Conservation (phyloP, 2,329 filamentous ascomycete species). For the Arthrobotrys entomopaga region DNA sequence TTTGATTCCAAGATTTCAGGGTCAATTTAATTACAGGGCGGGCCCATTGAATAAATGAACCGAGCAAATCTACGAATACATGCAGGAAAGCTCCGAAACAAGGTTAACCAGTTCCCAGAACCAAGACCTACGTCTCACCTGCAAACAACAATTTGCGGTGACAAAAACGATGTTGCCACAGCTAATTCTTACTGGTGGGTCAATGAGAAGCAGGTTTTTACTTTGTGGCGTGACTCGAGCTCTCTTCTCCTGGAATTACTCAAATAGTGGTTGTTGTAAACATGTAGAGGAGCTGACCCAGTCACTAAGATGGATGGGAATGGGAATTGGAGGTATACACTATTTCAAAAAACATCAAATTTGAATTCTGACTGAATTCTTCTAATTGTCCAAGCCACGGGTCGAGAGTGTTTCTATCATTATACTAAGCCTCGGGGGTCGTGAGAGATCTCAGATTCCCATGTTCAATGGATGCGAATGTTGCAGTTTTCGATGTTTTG, state of each 20-base stretch:
- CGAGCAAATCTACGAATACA: neutral
- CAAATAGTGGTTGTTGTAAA: too few relatives aligned
- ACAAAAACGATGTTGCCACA: conserved; percentile 24
- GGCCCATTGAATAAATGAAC: conserved; percentile 10
- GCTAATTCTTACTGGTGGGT: conserved; percentile 7
- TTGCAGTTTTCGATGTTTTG: conserved; percentile 15
- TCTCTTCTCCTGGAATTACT: neutral
- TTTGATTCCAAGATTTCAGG: conserved; percentile 9
- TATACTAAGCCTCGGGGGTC: neutral
- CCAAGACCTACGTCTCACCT: conserved; percentile 30
- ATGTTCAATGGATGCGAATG: conserved; percentile 44
- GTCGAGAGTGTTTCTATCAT: neutral
- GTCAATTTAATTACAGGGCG: conserved; percentile 4
- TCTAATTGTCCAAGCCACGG: too few relatives aligned
- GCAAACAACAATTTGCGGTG: conserved; percentile 33
- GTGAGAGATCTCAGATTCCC: conserved; percentile 15
- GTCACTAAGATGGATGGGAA: too few relatives aligned
- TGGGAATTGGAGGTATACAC: too few relatives aligned
- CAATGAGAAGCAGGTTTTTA: conserved; percentile 2
- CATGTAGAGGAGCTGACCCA: too few relatives aligned
- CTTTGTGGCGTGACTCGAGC: conserved; percentile 24
- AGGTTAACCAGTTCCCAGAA: conserved; percentile 21
- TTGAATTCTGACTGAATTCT: too few relatives aligned
- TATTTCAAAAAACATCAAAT: too few relatives aligned
- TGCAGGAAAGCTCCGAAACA: conserved; percentile 41